Evolutionary conservation across 495 filamentous ascomycete genomes (phyloP), one percentile per base, ranked within the genome.

Genomic region (Viridothelium virens): DNA sequence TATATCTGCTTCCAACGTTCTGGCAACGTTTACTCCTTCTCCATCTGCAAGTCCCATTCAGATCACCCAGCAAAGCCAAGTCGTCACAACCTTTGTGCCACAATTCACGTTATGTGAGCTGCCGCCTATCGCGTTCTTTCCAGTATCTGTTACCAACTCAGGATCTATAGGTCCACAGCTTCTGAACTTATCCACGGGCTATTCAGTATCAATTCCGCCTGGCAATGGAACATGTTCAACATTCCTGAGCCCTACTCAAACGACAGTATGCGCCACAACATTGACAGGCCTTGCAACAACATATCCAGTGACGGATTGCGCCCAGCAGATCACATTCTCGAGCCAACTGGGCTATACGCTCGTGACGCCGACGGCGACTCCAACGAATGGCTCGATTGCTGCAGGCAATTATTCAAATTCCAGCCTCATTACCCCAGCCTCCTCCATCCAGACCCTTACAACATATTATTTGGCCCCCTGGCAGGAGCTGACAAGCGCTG

Each of bases 291-390:
- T 77, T 16, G 68, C 56, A 2, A 68, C 67, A 16, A 69, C 62
- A 37, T 65, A 73, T 41, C 68, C 70, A 1, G 69, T 77, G 47
- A 69, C 74, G 10, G 63, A 73, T 38, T 76, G 75, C 67, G 66
- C 66, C 31, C 71, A 77, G 41, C 63, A 75, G 25, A 69, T 77
- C 59, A 76, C 75, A 4, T 77, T 76, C 67, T 76, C 74, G 7
- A 76, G 69, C 65, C 67, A 75, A 12, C 73, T 67, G 46, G 75
- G 72, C 3, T 75, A 71, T 67, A 65, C 47, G 4, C 62, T 76
- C 1, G 68, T 67, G 11, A 70, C 67, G 12, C 70, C 75, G 9
- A 71, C 71, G 2, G 67, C 68, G 12, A 66, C 66, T n/a, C 61
- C 63, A n/a, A 31, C 59, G 1, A 38, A 1, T 31, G 12, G 31